Conservation (phyloP, 805 yeast species). For the Cephaloascus fragrans region DNA sequence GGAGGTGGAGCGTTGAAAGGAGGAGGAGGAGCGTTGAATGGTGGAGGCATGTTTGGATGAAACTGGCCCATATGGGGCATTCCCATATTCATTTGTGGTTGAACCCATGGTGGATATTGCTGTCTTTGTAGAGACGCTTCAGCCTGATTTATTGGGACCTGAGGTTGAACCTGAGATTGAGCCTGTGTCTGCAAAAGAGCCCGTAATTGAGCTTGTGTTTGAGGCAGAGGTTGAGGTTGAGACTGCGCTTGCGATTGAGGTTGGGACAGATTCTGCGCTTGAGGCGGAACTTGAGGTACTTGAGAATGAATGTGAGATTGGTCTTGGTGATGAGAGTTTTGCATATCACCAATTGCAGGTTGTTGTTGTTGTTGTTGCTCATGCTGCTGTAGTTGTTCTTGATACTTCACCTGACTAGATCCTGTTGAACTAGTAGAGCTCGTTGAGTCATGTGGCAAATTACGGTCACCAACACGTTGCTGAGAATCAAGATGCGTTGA, state of each 20-base stretch:
- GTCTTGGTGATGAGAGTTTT: too few species aligned
- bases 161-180: slow-evolving; percentile 1
- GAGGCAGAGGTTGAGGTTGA: slow-evolving; percentile 6
- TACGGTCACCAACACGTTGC: too few species aligned
- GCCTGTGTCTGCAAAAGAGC: not conserved
- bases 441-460: too few species aligned
- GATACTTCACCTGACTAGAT: too few species aligned
- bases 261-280: not conserved
- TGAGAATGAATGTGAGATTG: too few species aligned
- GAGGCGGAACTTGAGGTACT: too few species aligned
- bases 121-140: too few species aligned
- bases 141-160: slow-evolving; percentile 1
- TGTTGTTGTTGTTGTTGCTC: too few species aligned
- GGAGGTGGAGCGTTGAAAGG: not conserved
- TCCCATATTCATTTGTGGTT: not conserved
- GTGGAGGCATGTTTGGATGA: not conserved
- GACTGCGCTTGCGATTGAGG: slow-evolving; percentile 5
- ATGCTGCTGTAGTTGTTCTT: too few species aligned
- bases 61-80: not conserved
- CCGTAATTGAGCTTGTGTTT: slow-evolving; percentile 1
- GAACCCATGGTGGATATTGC: not conserved
- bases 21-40: not conserved
- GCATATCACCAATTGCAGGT: too few species aligned
- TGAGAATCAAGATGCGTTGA: too few species aligned
- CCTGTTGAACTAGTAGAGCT: too few species aligned